A percentile compares a stretch with the other conserved stretches of the same genome.
phyloP scores from a whole-genome alignment of 139 green algal species.

The Chlamydomonas sp. region DNA sequence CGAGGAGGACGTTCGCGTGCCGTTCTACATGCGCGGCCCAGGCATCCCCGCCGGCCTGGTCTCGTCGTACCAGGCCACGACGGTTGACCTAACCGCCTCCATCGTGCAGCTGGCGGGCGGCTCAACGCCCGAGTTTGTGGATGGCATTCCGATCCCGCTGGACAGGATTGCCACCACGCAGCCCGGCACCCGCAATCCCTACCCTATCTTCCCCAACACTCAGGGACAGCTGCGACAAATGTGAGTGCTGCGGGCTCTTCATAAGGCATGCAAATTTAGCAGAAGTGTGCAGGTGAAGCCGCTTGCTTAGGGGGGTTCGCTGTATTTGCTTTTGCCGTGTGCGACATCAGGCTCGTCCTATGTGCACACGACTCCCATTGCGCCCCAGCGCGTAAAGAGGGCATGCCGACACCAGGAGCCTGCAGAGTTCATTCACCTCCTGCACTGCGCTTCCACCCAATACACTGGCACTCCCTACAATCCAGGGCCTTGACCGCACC shows the following conservation, averaged over 20 bases:
- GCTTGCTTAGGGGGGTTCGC: too few species aligned
- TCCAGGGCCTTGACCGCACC: neutral
- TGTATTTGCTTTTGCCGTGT: too few species aligned
- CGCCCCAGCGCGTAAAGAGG: too few species aligned
- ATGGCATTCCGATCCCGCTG: conserved; percentile 37
- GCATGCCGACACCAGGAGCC: too few species aligned
- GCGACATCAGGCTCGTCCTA: too few species aligned
- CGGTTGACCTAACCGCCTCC: conserved; percentile 21
- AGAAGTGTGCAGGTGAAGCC: too few species aligned
- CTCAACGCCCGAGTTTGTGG: neutral
- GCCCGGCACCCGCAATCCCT: neutral
- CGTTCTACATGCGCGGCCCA: conserved; percentile 53
- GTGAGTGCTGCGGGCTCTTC: neutral
- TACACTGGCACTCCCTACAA: too few species aligned
- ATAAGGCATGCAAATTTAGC: too few species aligned
- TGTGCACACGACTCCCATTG: too few species aligned
- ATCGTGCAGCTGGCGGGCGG: conserved; percentile 10
- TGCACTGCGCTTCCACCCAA: too few species aligned
- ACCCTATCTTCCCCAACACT: neutral
- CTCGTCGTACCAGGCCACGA: conserved; percentile 38
- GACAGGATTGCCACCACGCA: neutral
- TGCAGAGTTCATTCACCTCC: too few species aligned
- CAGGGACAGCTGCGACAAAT: conserved; percentile 20
- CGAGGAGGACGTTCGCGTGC: conserved; percentile 53
- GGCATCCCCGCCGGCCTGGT: conserved; percentile 25